Base-by-base conservation (phyloP, 2,329 filamentous ascomycete genomes). In the Botrytis tulipae region DNA sequence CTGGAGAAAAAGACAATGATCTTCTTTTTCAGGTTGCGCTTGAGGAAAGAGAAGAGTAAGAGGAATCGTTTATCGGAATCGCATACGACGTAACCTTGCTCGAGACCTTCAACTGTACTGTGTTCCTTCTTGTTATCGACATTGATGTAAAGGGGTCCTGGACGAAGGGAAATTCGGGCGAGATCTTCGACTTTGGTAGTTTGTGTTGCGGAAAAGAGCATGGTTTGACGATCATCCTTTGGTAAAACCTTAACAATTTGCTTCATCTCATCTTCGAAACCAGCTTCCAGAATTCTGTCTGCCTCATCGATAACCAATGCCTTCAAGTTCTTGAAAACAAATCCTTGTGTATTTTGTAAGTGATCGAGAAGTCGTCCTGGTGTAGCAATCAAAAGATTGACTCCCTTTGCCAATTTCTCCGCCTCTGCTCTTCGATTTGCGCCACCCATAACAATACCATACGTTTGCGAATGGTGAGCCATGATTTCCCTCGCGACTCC, bases 161-260 rank as follows among this genome's bases (percentile, higher is more conserved):
- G 92, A 51, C 94, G 90, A 66, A 99, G 87, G 7, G 96, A 99
- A 81, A 99, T 97, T 76, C 96, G 88, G 1, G 96, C 96, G 72
- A 99, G 87, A 83, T 99, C 96, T 84, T 98, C 95, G 78, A 99
- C 96, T 84, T 99, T 98, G 73, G 95, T 98, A 4, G 96, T 99
- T 83, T 98, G 96, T 7, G 96, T 99, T 22, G 96, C 96, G 22
- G 94, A 98, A 87, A 99, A 99, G n/a, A 99, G 89, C 91, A 97
- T 96, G 0, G 95, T 98, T 83, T 98, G 95, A 74, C 96, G 87
- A 77, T 95, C 90, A 73, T 97, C 91, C 78, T 92, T 92, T 65
- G 95, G 93, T 29, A 98, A 85, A 72, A 98, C 96, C 86, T 97
- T 97, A 83, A 98, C 91, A 78, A 99, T 97, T 82, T 97, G 92